A percentile compares a stretch with the other conserved stretches of the same genome.
Conservation (phyloP, 169 alveolate genomes). For the Babesia divergens region DNA sequence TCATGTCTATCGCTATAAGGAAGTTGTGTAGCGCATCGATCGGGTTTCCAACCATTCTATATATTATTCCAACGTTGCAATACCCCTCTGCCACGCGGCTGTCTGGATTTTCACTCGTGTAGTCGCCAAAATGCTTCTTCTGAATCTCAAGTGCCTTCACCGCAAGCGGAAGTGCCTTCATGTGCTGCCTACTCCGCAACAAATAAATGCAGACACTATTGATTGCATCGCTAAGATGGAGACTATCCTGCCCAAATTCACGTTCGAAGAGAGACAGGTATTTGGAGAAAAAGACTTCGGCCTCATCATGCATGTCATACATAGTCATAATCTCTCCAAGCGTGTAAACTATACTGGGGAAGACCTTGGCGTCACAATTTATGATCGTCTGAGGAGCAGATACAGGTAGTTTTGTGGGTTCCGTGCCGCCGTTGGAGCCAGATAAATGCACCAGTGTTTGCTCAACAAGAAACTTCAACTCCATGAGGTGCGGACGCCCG, state of each 20-base stretch:
- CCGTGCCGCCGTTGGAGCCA: slow-evolving; percentile 3
- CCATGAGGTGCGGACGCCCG: slow-evolving; percentile 74
- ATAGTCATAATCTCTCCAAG: slow-evolving; percentile 52
- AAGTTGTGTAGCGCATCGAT: slow-evolving; percentile 76
- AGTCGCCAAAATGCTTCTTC: slow-evolving; percentile 74
- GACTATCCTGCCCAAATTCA: slow-evolving; percentile 37
- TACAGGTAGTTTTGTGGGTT: not conserved
- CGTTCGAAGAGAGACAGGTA: slow-evolving; percentile 35
- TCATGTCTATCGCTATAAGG: slow-evolving; percentile 81
- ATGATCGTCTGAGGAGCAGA: slow-evolving; percentile 24
- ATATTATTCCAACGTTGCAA: slow-evolving; percentile 77
- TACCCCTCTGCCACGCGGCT: slow-evolving; percentile 80
- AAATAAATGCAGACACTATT: slow-evolving; percentile 70
- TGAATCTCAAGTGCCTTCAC: slow-evolving; percentile 66
- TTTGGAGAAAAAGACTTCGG: slow-evolving; percentile 60
- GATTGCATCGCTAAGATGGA: slow-evolving; percentile 66
- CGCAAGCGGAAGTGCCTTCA: slow-evolving; percentile 70
- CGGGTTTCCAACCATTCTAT: slow-evolving; percentile 75
- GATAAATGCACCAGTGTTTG: slow-evolving; percentile 72
- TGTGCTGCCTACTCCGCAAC: slow-evolving; percentile 66
- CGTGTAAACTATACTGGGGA: slow-evolving; percentile 41
- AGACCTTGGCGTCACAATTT: slow-evolving; percentile 52
- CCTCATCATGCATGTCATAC: slow-evolving; percentile 50
- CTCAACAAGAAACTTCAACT: slow-evolving; percentile 77
- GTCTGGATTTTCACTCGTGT: slow-evolving; percentile 68